Evolutionary conservation across 257 asterid species (phyloP).

Genomic region (Buddleja alternifolia): DNA sequence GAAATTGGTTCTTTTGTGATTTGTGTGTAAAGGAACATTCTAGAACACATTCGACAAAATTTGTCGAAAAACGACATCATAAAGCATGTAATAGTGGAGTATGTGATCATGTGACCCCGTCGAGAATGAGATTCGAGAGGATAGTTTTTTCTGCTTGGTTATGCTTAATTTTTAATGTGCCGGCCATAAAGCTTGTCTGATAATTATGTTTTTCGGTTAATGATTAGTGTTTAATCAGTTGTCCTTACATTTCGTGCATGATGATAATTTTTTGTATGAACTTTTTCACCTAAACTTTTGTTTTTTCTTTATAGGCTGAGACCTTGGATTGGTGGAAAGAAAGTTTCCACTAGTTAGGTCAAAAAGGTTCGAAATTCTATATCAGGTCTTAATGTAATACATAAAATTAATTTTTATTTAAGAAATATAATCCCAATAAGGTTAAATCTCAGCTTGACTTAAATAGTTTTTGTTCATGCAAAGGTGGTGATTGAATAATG

Average conservation of each 20-base stretch:
- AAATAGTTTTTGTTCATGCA: constrained; percentile 22
- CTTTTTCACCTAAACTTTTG: background rate
- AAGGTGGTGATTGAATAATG: constrained; percentile 24
- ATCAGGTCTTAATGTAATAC: constrained; percentile 28
- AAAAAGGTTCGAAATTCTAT: constrained; percentile 34
- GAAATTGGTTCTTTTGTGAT: background rate
- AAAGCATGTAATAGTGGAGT: background rate
- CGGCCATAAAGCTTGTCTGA: constrained; percentile 26
- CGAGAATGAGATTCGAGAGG: no score
- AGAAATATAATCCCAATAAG: constrained; percentile 5
- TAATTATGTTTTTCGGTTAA: background rate
- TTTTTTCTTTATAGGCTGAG: constrained; percentile 24
- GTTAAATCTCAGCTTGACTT: background rate
- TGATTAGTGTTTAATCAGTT: background rate
- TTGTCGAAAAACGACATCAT: no score
- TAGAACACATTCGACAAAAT: background rate
- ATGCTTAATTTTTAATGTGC: constrained; percentile 12
- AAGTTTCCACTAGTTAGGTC: constrained; percentile 43
- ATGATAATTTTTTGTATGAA: constrained; percentile 19
- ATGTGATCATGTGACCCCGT: background rate
- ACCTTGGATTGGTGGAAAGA: constrained; percentile 31
- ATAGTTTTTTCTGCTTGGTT: no score
- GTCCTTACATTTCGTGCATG: constrained; percentile 18
- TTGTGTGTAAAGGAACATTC: constrained; percentile 20
- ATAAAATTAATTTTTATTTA: no score